Percentiles rank a stretch among this genome's conserved stretches.
These are phyloP conservation scores for Symmetrospora coprosmae DNA, from an alignment of 768 basidiomycete genomes.

Conservation along the genomic window DNA sequence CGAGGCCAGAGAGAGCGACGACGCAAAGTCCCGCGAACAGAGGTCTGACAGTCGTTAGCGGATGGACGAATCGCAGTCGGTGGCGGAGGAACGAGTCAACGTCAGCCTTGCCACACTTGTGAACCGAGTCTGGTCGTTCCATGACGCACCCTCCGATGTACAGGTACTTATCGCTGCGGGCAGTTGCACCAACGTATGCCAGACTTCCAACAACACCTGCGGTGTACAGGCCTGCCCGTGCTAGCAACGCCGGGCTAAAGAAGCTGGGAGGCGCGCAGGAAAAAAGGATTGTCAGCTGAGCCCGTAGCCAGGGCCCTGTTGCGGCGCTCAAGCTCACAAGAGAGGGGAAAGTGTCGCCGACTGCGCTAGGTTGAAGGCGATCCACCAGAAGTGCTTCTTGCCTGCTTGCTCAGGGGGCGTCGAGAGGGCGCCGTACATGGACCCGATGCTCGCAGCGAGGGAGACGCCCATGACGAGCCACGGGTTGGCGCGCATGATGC, in stretches of 20 bases:
- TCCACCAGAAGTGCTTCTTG: constrained; percentile 35
- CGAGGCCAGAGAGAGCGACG: constrained; percentile 69
- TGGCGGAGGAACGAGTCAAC: no score
- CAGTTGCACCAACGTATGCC: constrained; percentile 76
- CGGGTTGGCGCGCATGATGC: constrained; percentile 30
- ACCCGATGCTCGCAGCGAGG: constrained; percentile 54
- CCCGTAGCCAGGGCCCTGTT: no score
- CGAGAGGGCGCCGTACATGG: constrained; percentile 68
- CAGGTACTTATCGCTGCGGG: constrained; percentile 69
- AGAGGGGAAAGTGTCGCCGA: constrained; percentile 72
- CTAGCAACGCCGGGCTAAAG: constrained; percentile 66
- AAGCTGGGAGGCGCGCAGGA: no score
- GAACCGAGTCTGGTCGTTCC: neutral
- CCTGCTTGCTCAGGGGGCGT: constrained; percentile 53
- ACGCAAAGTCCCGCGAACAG: constrained; percentile 78
- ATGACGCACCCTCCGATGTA: constrained; percentile 65
- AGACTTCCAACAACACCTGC: constrained; percentile 71
- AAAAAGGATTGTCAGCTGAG: no score
- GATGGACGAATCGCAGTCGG: neutral
- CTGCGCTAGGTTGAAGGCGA: constrained; percentile 68
- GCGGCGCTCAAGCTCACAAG: no score
- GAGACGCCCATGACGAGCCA: constrained; percentile 30
- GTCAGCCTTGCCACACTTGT: no score
- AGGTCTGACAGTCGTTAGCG: constrained; percentile 58
- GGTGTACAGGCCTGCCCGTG: constrained; percentile 76